Evolutionary conservation across 306 rosid species (phyloP), one percentile per base, ranked within the genome.

Genomic region (Ochetophila trinervis): DNA sequence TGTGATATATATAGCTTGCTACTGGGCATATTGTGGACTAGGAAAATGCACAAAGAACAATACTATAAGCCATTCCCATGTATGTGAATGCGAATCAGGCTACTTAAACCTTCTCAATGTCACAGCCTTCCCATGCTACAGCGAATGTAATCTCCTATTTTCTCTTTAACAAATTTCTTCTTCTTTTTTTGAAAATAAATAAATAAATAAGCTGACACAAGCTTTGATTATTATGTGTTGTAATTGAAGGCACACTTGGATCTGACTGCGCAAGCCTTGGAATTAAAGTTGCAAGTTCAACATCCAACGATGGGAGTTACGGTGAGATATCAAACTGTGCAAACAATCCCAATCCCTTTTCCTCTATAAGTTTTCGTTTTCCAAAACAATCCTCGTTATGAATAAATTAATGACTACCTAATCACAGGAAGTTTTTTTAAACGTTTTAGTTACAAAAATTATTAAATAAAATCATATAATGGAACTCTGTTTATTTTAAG

Each of bases 1-100:
- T 23, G 15, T 24, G 2, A 35, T 40, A 12, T 8, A 10, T 73
- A 23, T 57, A 92, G 96, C 95, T 71, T 92, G 98, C 82, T 73
- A 73, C 72, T 89, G 91, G 92, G 85, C 78, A 0, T 92, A 91
- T 57, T 92, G 98, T 67, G 98, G 98, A 30, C 85, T 74, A 66
- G 98, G 96, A 2, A 22, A 0, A 1, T 89, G 98, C 75, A 42
- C 11, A 0, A 69, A 34, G 73, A 87, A 89, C 76, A 30, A 0
- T 14, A 87, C 86, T 13, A 42, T 75, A 63, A 14, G 75, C 5
- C 51, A 85, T 60, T 40, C 70, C 45, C 63, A 82, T 65, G 12
- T 14, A 0, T 92, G 98, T 44, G 30, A 75, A 57, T 91, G 97
- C 85, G 35, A 61, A 0, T 11, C 81, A 21, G 83, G 76, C 55